Evolutionary conservation across 78 protist genomes (phyloP), one percentile per base, ranked within the genome.

Genomic region (Polysphondylium violaceum): DNA sequence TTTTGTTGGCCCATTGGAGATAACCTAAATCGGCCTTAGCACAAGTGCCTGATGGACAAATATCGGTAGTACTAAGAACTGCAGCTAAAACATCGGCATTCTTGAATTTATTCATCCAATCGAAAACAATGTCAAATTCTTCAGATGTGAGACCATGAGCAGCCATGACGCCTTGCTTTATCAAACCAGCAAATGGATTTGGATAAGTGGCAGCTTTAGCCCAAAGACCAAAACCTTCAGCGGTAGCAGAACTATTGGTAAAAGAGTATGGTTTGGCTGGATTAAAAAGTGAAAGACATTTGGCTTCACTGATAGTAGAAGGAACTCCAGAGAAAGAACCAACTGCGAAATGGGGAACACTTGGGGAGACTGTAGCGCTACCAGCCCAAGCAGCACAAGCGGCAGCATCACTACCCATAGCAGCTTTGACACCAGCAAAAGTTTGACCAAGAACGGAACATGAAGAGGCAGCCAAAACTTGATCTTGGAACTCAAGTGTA

Each of bases 1-100:
- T 19, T 4, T 21, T 1, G 14, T 12, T 27, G 16, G 77, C 76
- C 78, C 74, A 53, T 27, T 79, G 89, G 16, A 68, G 17, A 23
- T 51, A 69, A 29, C 61, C 53, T 1, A 69, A 7, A 33, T 67
- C 67, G 12, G 8, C 27, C 5, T 11, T 6, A 2, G 47, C 31
- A 50, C 78, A 72, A 29, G 4, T 21, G 16, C 23, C 5, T 50
- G 31, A 8, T 4, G 40, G 19, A 29, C 40, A n/a, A n/a, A n/a
- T n/a, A n/a, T n/a, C n/a, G n/a, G n/a, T n/a, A n/a, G n/a, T n/a
- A n/a, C n/a, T n/a, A n/a, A n/a, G n/a, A n/a, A n/a, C n/a, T n/a
- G n/a, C n/a, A n/a, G n/a, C n/a, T n/a, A n/a, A n/a, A n/a, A n/a
- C n/a, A n/a, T n/a, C n/a, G n/a, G n/a, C n/a, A n/a, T n/a, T n/a